A percentile compares a stretch with the other conserved stretches of the same genome.
phyloP scores from a whole-genome alignment of 2,329 filamentous ascomycete genomes.

The Tolypocladium ophioglossoides region DNA sequence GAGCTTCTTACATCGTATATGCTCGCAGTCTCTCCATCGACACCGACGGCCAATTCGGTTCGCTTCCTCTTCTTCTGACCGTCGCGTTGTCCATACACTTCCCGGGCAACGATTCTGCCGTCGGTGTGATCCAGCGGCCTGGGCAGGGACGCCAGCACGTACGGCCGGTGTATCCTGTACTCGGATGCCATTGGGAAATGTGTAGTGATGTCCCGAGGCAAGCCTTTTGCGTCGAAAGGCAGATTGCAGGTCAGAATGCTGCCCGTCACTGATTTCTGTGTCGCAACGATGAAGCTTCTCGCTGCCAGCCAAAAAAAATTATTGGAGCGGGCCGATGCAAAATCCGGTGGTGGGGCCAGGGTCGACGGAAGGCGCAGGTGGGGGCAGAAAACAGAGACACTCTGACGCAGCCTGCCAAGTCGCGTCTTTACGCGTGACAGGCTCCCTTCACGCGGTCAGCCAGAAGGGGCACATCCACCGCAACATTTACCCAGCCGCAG shows the following conservation, averaged over 20 bases:
- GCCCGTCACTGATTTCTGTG: background rate
- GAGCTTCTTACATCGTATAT: conserved; percentile 48
- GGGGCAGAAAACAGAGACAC: conserved; percentile 1
- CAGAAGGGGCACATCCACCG: background rate
- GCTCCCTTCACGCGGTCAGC: background rate
- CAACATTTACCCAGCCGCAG: background rate
- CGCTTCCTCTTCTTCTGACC: conserved; percentile 52
- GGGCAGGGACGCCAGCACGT: conserved; percentile 49
- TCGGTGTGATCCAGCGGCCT: conserved; percentile 42
- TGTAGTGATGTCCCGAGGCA: background rate
- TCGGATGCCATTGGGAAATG: conserved; percentile 40
- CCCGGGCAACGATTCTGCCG: conserved; percentile 44
- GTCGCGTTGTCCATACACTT: conserved; percentile 49
- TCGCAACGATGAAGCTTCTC: conserved; percentile 14
- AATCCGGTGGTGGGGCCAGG: conserved; percentile 19
- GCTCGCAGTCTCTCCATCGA: conserved; percentile 55
- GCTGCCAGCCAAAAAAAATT: conserved; percentile 22
- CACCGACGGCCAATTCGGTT: conserved; percentile 51
- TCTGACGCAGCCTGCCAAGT: background rate
- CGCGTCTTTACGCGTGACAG: conserved; percentile 4
- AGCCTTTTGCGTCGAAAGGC: background rate
- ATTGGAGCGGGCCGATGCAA: conserved; percentile 19
- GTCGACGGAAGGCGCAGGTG: conserved; percentile 6
- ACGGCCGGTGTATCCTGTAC: conserved; percentile 54
- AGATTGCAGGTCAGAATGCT: background rate